phyloP scores from a whole-genome alignment of 2,329 filamentous ascomycete species.

The Colletotrichum sp. region DNA sequence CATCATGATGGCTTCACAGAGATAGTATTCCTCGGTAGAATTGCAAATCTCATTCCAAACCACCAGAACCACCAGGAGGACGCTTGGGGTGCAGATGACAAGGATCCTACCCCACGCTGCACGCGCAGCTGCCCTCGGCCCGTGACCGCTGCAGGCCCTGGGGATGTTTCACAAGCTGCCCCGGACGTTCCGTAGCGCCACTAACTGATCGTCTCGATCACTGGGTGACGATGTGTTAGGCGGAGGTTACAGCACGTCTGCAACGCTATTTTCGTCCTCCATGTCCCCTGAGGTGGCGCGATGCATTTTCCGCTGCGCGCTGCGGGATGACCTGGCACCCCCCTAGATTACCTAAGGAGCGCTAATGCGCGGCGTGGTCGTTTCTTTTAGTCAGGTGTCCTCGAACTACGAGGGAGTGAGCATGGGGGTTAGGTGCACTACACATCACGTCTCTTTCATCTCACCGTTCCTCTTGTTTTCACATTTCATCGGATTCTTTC shows the following conservation, averaged over 20 bases:
- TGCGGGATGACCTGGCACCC: not conserved
- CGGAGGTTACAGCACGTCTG: not conserved
- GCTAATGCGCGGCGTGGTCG: not conserved
- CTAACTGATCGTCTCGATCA: not conserved
- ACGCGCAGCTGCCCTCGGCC: not conserved
- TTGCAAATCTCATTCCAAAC: not conserved
- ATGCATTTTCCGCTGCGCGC: not conserved
- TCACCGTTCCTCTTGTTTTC: not conserved
- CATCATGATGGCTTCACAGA: not conserved
- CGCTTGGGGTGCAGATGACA: not conserved
- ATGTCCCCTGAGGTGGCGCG: not conserved
- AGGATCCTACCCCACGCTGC: conserved; percentile 3
- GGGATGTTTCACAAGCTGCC: not conserved
- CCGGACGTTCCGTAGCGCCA: not conserved
- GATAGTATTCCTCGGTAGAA: not conserved
- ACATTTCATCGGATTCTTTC: not conserved
- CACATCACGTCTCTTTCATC: not conserved
- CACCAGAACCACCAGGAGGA: not conserved
- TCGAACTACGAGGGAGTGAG: not conserved
- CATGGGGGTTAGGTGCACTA: not conserved
- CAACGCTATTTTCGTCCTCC: not conserved
- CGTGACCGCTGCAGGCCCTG: not conserved
- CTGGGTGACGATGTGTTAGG: not conserved
- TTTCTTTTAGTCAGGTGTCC: conserved; percentile 12
- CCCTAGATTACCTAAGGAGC: conserved; percentile 9